phyloP scores from a whole-genome alignment of 2,329 filamentous ascomycete species.

The Botryosphaeria dothidea region DNA sequence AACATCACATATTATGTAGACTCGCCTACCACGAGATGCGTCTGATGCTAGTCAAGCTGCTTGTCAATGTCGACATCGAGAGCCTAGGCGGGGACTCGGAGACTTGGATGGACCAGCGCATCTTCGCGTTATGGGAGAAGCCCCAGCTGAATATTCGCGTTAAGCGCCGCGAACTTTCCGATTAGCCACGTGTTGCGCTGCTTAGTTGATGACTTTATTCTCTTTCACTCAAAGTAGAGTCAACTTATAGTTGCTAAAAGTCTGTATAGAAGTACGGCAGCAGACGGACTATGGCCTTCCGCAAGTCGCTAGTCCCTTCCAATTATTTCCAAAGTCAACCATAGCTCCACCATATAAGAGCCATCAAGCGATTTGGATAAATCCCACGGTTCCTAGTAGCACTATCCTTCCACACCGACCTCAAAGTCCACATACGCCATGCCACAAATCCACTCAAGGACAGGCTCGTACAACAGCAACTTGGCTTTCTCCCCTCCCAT shows the following conservation, averaged over 20 bases:
- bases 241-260: no score
- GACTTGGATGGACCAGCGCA: constrained; percentile 32
- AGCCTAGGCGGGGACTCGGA: constrained; percentile 32
- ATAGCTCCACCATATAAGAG: no score
- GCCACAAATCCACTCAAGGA: constrained; percentile 21
- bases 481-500: constrained; percentile 17
- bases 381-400: no score
- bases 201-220: no score
- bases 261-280: no score
- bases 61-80: constrained; percentile 41
- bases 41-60: constrained; percentile 37
- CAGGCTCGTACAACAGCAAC: constrained; percentile 19
- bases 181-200: no score
- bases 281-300: no score
- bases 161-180: no score
- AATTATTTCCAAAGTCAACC: no score
- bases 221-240: no score
- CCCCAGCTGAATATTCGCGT: constrained; percentile 21
- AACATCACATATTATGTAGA: constrained; percentile 22
- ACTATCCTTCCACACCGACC: neutral
- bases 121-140: constrained; percentile 41
- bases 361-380: no score
- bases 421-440: constrained; percentile 20
- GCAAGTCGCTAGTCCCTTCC: no score
- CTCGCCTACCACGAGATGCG: constrained; percentile 43